phyloP scores from a whole-genome alignment of 2,329 filamentous ascomycete species.

The Phoma sp. region DNA sequence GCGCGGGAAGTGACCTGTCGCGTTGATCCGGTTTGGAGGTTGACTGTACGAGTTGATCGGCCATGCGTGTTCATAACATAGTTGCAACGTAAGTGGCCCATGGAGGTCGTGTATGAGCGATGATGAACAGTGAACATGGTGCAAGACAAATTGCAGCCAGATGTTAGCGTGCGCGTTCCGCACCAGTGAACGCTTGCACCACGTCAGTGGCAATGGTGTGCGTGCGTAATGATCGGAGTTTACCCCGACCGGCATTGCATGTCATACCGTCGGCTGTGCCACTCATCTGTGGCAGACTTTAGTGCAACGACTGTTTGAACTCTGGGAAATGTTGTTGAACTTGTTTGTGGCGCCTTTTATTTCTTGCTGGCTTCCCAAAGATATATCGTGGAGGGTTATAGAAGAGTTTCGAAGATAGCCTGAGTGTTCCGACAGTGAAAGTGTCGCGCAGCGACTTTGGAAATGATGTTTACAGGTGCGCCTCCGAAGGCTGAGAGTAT shows the following conservation, averaged over 20 bases:
- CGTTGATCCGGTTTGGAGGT: background rate
- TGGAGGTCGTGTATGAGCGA: background rate
- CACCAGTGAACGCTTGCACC: conserved; percentile 15
- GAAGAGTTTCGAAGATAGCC: background rate
- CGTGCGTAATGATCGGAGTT: conserved; percentile 28
- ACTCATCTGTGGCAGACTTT: conserved; percentile 1
- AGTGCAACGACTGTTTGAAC: conserved; percentile 11
- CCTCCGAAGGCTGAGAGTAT: background rate
- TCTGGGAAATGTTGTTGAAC: conserved; percentile 15
- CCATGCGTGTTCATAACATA: background rate
- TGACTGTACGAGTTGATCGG: background rate
- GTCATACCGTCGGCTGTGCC: conserved; percentile 1
- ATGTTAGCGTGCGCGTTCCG: conserved; percentile 13
- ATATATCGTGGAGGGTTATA: background rate
- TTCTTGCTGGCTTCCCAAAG: background rate
- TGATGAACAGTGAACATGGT: background rate
- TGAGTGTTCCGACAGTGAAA: background rate
- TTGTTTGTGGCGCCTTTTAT: background rate
- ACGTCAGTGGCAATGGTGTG: conserved; percentile 13
- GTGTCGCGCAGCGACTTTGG: background rate
- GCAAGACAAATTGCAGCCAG: background rate
- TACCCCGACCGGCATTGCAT: conserved; percentile 21
- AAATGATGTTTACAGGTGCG: background rate
- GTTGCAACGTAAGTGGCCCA: background rate
- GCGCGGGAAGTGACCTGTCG: background rate